A percentile compares a stretch with the other conserved stretches of the same genome.
Conservation (phyloP, 202 grass and related monocot genomes). For the Sporobolus alterniflorus region DNA sequence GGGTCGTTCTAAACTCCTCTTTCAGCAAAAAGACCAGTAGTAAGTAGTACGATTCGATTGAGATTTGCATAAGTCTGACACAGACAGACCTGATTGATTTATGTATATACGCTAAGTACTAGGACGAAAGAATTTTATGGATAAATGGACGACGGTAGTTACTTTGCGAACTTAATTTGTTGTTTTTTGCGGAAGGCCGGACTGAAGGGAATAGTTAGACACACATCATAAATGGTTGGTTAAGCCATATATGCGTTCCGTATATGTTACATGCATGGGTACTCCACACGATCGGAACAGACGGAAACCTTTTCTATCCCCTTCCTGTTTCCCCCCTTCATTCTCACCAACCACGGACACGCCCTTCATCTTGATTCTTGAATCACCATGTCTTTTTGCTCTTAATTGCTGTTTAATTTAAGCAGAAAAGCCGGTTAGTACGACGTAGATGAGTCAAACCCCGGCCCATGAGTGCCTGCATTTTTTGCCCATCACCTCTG, state of each 20-base stretch:
- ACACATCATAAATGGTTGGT: conserved; percentile 2
- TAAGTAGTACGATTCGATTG: too few species aligned
- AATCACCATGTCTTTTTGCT: not conserved
- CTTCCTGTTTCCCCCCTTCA: conserved; percentile 25
- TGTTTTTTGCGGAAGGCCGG: not conserved
- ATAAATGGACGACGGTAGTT: not conserved
- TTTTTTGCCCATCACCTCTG: not conserved
- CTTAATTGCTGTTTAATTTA: not conserved
- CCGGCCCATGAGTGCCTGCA: not conserved
- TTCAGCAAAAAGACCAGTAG: too few species aligned
- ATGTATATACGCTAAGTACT: not conserved
- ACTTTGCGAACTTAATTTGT: not conserved
- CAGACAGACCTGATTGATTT: too few species aligned
- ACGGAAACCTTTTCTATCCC: not conserved
- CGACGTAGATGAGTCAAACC: not conserved
- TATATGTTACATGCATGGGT: too few species aligned
- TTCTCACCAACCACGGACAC: not conserved
- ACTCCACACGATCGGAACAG: conserved; percentile 9
- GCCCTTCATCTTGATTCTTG: not conserved
- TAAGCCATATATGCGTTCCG: too few species aligned
- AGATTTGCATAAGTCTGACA: too few species aligned
- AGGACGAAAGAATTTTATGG: not conserved
- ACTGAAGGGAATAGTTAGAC: not conserved
- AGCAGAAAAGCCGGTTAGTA: not conserved
- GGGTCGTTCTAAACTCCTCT: not conserved